Percentiles rank a stretch among this genome's conserved stretches.
Evolutionary conservation across 2,329 filamentous ascomycete species (phyloP).

Genomic region (Diaporthe citriasiana): DNA sequence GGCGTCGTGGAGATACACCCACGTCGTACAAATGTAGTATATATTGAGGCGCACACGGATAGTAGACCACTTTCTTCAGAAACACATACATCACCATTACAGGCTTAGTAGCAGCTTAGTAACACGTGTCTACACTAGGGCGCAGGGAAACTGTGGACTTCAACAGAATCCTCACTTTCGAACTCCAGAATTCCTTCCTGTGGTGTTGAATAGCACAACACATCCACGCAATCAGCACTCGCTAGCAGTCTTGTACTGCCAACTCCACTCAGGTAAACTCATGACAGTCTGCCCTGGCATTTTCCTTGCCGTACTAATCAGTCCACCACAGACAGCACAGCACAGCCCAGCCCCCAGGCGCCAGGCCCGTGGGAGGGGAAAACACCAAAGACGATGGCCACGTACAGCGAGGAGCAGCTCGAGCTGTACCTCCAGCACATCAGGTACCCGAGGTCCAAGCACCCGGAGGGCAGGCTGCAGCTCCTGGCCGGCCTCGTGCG

Average conservation of each 20-base stretch:
- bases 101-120: slow-evolving; percentile 19
- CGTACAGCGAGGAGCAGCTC: slow-evolving; percentile 50
- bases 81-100: not conserved
- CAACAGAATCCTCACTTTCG: not conserved
- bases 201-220: not conserved
- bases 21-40: not conserved
- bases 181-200: too few relatives aligned
- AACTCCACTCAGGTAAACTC: not conserved
- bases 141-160: not conserved
- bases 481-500: slow-evolving; percentile 52
- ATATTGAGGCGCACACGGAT: too few relatives aligned
- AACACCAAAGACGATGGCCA: not conserved
- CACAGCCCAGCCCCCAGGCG: not conserved
- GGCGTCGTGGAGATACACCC: not conserved
- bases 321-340: not conserved
- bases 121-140: not conserved
- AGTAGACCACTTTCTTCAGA: not conserved
- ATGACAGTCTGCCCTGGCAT: not conserved
- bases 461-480: slow-evolving; percentile 47
- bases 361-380: not conserved
- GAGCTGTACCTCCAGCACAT: slow-evolving; percentile 50
- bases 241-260: not conserved
- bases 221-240: not conserved
- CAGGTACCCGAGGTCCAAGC: slow-evolving; percentile 45
- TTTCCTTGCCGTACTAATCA: not conserved